Evolutionary conservation across 139 green algal genomes (phyloP).

Genomic region (Yamagishiella unicocca): DNA sequence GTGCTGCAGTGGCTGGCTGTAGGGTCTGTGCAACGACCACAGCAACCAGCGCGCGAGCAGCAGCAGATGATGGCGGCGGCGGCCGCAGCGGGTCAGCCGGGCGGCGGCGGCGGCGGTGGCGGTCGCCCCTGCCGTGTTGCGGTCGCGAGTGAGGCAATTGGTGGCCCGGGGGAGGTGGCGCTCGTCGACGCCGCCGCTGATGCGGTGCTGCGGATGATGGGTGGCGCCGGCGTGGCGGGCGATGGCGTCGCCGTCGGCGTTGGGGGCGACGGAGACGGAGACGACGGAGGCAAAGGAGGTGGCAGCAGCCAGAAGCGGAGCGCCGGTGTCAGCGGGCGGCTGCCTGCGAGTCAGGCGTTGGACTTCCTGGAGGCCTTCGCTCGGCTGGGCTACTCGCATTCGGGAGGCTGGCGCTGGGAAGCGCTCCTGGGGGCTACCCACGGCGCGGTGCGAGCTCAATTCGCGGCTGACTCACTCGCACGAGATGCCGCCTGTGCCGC

Average conservation of each 20-base stretch:
- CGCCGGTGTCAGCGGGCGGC: not conserved
- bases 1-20: not conserved
- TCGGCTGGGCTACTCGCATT: not conserved
- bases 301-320: not conserved
- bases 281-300: too few relatives aligned
- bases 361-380: not conserved
- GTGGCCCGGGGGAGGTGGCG: not conserved
- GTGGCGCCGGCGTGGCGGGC: not conserved
- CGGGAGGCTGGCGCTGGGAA: not conserved
- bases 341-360: not conserved
- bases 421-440: conserved; percentile 3
- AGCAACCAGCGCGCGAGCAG: too few relatives aligned
- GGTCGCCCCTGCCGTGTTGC: not conserved
- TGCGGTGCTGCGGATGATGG: not conserved
- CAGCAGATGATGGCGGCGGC: not conserved
- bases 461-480: not conserved
- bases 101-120: not conserved
- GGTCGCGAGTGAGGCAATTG: not conserved
- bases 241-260: not conserved
- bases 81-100: not conserved
- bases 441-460: not conserved
- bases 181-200: not conserved
- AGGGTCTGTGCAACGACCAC: too few relatives aligned
- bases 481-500: not conserved
- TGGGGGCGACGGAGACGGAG: not conserved